Percentiles rank a stretch among this genome's conserved stretches.
These are phyloP conservation scores for Candida sp. DNA, from an alignment of 1,139 yeast genomes.

Conservation along the genomic window DNA sequence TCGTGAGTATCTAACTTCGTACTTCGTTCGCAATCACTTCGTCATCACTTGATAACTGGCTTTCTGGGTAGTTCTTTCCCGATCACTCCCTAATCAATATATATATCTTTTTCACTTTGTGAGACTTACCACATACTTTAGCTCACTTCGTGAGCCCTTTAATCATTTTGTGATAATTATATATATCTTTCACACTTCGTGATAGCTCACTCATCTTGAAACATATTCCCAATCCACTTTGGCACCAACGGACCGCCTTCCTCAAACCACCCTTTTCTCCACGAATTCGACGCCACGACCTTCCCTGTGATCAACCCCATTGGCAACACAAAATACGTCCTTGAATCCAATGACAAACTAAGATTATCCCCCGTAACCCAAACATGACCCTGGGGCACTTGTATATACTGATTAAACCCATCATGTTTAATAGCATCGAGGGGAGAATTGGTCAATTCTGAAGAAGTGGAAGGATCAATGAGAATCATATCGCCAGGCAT, in stretches of 20 bases:
- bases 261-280: conserved; percentile 35
- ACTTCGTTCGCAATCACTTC: too few species aligned
- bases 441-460: conserved; percentile 43
- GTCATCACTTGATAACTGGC: too few species aligned
- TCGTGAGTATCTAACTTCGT: too few species aligned
- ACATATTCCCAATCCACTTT: conserved; percentile 49
- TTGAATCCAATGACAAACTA: conserved; percentile 83
- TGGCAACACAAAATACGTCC: conserved; percentile 86
- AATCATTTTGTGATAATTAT: too few species aligned
- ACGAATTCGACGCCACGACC: conserved; percentile 63
- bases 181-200: too few species aligned
- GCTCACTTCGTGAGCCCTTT: too few species aligned
- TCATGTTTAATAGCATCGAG: conserved; percentile 29
- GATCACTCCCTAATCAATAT: too few species aligned
- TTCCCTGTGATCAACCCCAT: conserved; percentile 86
- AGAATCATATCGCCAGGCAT: conserved; percentile 90
- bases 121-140: too few species aligned
- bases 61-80: too few species aligned
- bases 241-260: conserved; percentile 47
- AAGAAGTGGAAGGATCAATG: conserved; percentile 73
- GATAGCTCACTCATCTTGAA: conserved; percentile 14
- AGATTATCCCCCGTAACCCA: conserved; percentile 98
- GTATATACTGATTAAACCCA: conserved; percentile 57
- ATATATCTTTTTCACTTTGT: too few species aligned
- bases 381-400: conserved; percentile 86